Percentiles rank a stretch among this genome's conserved stretches.
These are phyloP conservation scores for Yarrowia divulgata DNA, from an alignment of 805 yeast genomes.

Conservation along the genomic window DNA sequence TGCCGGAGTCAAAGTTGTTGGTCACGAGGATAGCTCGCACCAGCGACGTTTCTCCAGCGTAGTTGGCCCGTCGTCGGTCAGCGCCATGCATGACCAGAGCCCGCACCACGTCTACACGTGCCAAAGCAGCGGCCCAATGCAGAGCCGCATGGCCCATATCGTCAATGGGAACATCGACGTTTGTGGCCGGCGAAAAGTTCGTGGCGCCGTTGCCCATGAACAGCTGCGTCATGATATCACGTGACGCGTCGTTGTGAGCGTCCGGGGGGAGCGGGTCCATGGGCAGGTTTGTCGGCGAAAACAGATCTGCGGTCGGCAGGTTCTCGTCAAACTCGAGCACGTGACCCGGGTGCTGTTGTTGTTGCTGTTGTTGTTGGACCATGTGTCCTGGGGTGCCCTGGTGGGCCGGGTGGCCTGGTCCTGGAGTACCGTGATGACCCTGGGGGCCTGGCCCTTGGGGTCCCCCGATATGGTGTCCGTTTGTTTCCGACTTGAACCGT, in stretches of 20 bases:
- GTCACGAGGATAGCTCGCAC: slow-evolving; percentile 85
- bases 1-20: slow-evolving; percentile 77
- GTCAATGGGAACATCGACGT: slow-evolving; percentile 87
- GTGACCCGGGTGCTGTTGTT: slow-evolving; percentile 1
- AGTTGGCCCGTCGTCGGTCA: slow-evolving; percentile 73
- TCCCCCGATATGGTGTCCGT: background rate
- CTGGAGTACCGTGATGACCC: background rate
- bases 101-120: slow-evolving; percentile 71
- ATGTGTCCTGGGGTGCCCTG: background rate
- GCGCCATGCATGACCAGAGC: slow-evolving; percentile 74
- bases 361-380: background rate
- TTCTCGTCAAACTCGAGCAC: slow-evolving; percentile 40
- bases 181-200: slow-evolving; percentile 54
- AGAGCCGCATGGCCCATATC: slow-evolving; percentile 91
- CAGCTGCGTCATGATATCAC: slow-evolving; percentile 58
- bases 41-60: slow-evolving; percentile 85
- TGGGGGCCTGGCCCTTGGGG: background rate
- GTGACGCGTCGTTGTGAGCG: slow-evolving; percentile 51
- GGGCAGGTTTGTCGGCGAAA: slow-evolving; percentile 45
- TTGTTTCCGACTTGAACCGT: slow-evolving; percentile 13
- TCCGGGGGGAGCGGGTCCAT: slow-evolving; percentile 55
- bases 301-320: slow-evolving; percentile 35
- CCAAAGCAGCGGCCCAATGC: slow-evolving; percentile 96
- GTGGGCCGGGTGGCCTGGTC: background rate
- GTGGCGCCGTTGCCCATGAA: slow-evolving; percentile 56